Conservation (phyloP, 2,329 filamentous ascomycete genomes). For the Exophiala sp. region DNA sequence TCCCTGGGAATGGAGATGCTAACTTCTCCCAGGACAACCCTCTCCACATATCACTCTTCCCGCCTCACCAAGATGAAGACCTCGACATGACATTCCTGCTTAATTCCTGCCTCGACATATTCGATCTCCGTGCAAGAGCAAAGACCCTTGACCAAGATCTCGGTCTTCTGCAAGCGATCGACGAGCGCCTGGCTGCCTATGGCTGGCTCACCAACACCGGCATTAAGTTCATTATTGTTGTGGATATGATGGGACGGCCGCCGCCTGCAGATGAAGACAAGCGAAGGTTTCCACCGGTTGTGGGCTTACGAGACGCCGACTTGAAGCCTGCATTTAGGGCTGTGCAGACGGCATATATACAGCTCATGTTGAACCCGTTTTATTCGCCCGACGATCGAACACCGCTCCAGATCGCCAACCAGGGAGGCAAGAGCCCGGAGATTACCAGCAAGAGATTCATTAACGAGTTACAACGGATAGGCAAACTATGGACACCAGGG, state of each 20-base stretch:
- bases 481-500: conserved; percentile 75
- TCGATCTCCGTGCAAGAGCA: conserved; percentile 73
- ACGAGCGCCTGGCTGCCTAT: conserved; percentile 88
- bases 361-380: conserved; percentile 87
- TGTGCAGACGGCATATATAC: conserved; percentile 86
- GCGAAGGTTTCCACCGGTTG: conserved; percentile 39
- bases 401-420: conserved; percentile 48
- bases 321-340: conserved; percentile 84
- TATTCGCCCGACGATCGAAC: conserved; percentile 81
- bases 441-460: conserved; percentile 79
- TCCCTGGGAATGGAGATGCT: background rate
- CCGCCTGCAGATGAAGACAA: conserved; percentile 35
- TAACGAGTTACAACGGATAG: conserved; percentile 77
- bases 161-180: conserved; percentile 84
- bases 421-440: conserved; percentile 48
- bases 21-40: conserved; percentile 70
- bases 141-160: conserved; percentile 75
- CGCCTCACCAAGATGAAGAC: conserved; percentile 58
- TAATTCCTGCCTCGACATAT: conserved; percentile 86
- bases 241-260: conserved; percentile 77
- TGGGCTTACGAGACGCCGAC: conserved; percentile 77
- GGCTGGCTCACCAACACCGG: conserved; percentile 96
- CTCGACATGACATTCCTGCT: conserved; percentile 89
- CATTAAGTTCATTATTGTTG: conserved; percentile 79
- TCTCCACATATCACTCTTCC: conserved; percentile 86